phyloP scores from a whole-genome alignment of 306 rosid genomes.

The Trifolium pratense region DNA sequence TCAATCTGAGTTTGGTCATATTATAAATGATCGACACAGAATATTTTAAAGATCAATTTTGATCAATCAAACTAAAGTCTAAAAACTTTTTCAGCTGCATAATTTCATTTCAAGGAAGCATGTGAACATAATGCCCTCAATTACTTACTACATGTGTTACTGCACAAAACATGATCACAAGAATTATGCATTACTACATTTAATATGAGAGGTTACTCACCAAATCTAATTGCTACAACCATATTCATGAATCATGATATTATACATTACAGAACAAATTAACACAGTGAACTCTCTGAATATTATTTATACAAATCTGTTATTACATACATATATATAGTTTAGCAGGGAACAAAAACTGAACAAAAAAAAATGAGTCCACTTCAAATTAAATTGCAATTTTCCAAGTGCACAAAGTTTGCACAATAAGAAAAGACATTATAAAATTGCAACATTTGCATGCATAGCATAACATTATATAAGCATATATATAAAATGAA shows the following conservation, averaged over 20 bases:
- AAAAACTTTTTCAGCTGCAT: neutral
- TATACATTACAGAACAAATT: constrained; percentile 28
- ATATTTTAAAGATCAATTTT: too few species aligned
- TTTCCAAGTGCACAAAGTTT: constrained; percentile 43
- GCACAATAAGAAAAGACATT: constrained; percentile 41
- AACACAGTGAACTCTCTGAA: constrained; percentile 38
- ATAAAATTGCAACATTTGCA: constrained; percentile 41
- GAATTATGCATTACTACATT: too few species aligned
- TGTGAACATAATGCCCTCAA: too few species aligned
- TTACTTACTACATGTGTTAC: too few species aligned
- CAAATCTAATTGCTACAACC: too few species aligned
- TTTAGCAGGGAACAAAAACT: constrained; percentile 14
- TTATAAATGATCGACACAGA: too few species aligned
- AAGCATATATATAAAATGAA: constrained; percentile 37
- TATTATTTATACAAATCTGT: constrained; percentile 40
- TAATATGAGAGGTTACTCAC: too few species aligned
- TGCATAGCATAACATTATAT: constrained; percentile 38
- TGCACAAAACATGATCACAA: too few species aligned
- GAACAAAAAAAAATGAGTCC: constrained; percentile 20
- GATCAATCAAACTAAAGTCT: too few species aligned
- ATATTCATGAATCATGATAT: too few species aligned
- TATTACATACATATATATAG: constrained; percentile 39
- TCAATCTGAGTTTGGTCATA: too few species aligned
- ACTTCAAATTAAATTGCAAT: constrained; percentile 41
- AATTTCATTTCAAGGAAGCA: neutral